Conservation (phyloP, 345 rosid genomes). For the Geranium rotundifolium region DNA sequence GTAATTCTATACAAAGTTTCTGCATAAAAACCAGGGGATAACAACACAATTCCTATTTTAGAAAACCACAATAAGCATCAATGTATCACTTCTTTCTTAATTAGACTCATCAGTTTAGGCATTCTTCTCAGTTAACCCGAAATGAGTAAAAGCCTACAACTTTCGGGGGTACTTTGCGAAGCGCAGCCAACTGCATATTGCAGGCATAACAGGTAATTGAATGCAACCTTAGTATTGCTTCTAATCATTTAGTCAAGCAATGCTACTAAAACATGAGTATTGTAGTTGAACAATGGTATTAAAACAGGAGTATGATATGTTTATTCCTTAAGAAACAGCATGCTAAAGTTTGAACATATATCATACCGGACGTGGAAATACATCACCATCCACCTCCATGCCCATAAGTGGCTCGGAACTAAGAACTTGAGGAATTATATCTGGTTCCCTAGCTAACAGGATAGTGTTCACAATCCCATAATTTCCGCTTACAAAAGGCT, state of each 20-base stretch:
- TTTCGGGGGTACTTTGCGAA: too few species aligned
- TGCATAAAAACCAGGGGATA: too few species aligned
- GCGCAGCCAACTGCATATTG: too few species aligned
- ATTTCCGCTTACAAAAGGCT: constrained; percentile 38
- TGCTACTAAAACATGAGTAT: too few species aligned
- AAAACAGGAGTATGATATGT: not conserved
- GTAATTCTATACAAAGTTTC: too few species aligned
- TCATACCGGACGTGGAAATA: constrained; percentile 27
- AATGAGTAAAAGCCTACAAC: too few species aligned
- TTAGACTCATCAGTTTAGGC: too few species aligned
- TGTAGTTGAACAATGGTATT: not conserved
- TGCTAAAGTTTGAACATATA: constrained; percentile 1
- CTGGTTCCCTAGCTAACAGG: constrained; percentile 38
- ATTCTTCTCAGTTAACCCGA: too few species aligned
- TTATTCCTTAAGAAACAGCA: not conserved
- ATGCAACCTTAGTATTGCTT: not conserved
- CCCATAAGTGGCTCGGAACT: constrained; percentile 31
- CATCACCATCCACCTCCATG: constrained; percentile 79
- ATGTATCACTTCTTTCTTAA: too few species aligned
- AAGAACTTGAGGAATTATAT: constrained; percentile 19
- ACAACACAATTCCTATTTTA: too few species aligned
- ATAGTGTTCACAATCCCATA: constrained; percentile 71
- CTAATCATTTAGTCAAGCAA: too few species aligned
- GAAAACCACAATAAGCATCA: too few species aligned
- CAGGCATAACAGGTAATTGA: not conserved